Evolutionary conservation across 1,284 basidiomycete species (phyloP).

Genomic region (Trichosporon faecale): DNA sequence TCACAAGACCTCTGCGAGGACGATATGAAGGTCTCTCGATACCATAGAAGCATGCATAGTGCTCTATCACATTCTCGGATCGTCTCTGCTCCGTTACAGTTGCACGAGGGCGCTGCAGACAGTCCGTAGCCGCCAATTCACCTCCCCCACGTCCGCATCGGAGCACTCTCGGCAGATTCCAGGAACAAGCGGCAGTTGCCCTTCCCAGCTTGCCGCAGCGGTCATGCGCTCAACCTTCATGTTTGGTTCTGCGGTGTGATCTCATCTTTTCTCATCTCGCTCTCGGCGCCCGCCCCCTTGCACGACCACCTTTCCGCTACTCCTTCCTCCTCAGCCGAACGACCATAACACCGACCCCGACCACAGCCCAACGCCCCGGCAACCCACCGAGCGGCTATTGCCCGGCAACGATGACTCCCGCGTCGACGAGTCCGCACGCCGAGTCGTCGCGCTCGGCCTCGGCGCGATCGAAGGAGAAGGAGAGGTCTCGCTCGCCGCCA

Average conservation of each 20-base stretch:
- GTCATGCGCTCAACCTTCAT: neutral
- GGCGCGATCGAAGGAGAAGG: neutral
- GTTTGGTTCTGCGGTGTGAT: neutral
- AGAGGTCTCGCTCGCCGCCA: neutral
- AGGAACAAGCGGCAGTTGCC: neutral
- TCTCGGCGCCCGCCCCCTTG: neutral
- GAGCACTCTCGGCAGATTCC: neutral
- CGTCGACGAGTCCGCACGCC: neutral
- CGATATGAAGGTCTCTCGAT: neutral
- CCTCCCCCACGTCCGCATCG: neutral
- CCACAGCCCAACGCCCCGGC: neutral
- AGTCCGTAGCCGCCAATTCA: neutral
- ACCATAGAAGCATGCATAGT: neutral
- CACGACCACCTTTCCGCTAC: neutral
- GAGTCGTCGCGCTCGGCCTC: slow-evolving; percentile 7
- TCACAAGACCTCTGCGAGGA: neutral
- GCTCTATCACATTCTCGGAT: neutral
- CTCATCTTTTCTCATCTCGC: neutral
- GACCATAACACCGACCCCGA: neutral
- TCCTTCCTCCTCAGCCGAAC: too few species aligned
- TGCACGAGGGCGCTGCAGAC: neutral
- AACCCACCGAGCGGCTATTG: neutral
- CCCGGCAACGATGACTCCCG: neutral
- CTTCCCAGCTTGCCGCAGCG: neutral
- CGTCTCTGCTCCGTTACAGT: neutral